Evolutionary conservation across 768 basidiomycete genomes (phyloP), one percentile per base, ranked within the genome.

Genomic region (Russula sp.): DNA sequence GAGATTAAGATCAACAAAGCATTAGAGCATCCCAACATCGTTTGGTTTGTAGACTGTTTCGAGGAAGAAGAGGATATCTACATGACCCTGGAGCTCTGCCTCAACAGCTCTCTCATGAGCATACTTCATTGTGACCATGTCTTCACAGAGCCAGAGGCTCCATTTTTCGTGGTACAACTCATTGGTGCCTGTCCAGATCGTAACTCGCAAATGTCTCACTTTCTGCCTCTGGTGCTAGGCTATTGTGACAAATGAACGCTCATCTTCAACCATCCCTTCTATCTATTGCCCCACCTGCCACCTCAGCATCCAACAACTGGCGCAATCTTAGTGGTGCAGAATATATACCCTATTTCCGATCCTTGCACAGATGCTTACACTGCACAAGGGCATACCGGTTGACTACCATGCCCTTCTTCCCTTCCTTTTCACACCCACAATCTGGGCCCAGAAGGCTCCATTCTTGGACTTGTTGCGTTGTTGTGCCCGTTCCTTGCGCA

Each of bases 281-380:
- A 16, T 50, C 64, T 7, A 66, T 65, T 22, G 59, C 64, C 13
- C 66, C 66, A 22, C 64, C 66, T 1, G 66, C 64, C 14, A 43
- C 64, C 35, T 55, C 64, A 45, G 38, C 53, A 20, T 55, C 56
- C 43, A 47, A 38, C 52, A 45, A 51, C 22, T 57, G 65, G 53
- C 66, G 66, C 54, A 39, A 22, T 16, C 50, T 39, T 43, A 39
- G n/a, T 3, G 38, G 32, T 25, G 4, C 73, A 94, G 96, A 98
- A 76, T 98, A 97, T 70, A 87, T 98, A 50, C 96, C 97, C 5
- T 99, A 97, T 98, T 98, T 80, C 97, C 98, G 70, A 83, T 99
- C 66, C 84, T 98, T 48, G 88, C 94, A 0, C 97, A 98, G 70
- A 93, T 99, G 81, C 86, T 99, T 35, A 88, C 93, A 65, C 75